Evolutionary conservation across 192 early-diverging fungal genomes (phyloP).

Genomic region (Oehlia diaphana): DNA sequence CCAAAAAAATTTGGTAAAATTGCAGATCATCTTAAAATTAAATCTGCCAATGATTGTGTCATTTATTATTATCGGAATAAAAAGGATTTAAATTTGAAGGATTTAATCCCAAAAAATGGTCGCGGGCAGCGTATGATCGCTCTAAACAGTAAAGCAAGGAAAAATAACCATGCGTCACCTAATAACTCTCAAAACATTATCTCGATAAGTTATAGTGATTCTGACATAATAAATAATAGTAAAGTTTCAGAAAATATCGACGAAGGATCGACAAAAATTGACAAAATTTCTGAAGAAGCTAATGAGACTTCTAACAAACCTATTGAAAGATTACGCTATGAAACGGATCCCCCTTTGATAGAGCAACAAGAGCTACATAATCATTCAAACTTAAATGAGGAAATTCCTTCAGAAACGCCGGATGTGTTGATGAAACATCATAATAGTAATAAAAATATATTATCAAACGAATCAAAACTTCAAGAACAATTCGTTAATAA

Average conservation of each 20-base stretch:
- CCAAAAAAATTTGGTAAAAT: constrained; percentile 81
- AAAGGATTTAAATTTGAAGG: constrained; percentile 71
- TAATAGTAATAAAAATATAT: not conserved
- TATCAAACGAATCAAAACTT: not conserved
- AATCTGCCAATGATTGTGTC: constrained; percentile 70
- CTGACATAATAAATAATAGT: not conserved
- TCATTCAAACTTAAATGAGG: not conserved
- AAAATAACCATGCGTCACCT: constrained; percentile 36
- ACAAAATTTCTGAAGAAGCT: not conserved
- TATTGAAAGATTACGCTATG: not conserved
- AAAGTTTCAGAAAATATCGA: not conserved
- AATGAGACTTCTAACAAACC: not conserved
- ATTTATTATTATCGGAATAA: constrained; percentile 80
- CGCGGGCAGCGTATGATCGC: constrained; percentile 37
- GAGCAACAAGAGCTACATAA: not conserved
- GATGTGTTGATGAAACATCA: not conserved
- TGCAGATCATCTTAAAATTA: constrained; percentile 59
- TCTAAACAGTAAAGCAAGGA: constrained; percentile 49
- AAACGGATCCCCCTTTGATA: not conserved
- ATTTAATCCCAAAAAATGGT: constrained; percentile 53
- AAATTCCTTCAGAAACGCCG: not conserved
- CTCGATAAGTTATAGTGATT: not conserved
- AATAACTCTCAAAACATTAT: not conserved
- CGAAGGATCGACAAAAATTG: not conserved
- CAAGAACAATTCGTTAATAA: not conserved